Evolutionary conservation across 1,139 yeast genomes (phyloP).

Genomic region (Diutina neorugosa): DNA sequence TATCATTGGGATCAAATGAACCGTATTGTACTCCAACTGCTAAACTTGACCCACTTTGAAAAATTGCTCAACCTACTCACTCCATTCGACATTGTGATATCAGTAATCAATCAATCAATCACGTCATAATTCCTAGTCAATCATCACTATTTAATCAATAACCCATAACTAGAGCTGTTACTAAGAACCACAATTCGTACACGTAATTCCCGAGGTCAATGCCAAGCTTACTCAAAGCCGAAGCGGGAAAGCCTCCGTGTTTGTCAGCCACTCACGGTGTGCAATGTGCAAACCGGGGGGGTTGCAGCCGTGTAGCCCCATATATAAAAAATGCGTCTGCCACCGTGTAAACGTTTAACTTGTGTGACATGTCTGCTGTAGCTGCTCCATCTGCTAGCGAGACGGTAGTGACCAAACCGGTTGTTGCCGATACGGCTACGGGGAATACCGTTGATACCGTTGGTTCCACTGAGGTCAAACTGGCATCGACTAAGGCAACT

Average conservation of each 20-base stretch:
- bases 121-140: no score
- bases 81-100: no score
- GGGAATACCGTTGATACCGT: not conserved
- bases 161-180: no score
- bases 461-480: not conserved
- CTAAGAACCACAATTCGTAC: no score
- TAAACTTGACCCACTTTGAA: not conserved
- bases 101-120: no score
- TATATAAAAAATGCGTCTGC: not conserved
- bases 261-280: not conserved
- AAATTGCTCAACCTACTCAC: no score
- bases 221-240: no score
- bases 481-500: not conserved
- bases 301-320: not conserved
- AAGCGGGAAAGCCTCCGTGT: not conserved
- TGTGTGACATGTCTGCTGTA: not conserved
- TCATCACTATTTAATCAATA: no score
- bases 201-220: no score
- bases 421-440: not conserved
- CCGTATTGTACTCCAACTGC: no score
- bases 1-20: no score
- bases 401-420: not conserved
- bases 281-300: not conserved
- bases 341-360: not conserved
- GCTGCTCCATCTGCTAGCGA: not conserved